phyloP scores from a whole-genome alignment of 805 yeast species.

The Pichia kluyveri region DNA sequence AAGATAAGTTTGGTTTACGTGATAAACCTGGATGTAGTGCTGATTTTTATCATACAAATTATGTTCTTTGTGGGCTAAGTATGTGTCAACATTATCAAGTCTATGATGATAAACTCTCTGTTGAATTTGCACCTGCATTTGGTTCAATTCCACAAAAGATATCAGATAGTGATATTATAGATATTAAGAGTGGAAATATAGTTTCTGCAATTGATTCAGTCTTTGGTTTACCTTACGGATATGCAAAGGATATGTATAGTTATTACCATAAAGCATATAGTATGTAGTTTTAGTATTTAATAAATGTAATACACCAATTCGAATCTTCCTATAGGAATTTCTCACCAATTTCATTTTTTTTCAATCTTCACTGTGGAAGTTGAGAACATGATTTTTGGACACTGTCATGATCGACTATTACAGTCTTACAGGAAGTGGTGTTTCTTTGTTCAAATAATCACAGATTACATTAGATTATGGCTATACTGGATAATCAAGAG shows the following conservation, averaged over 20 bases:
- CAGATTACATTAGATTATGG: background rate
- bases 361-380: too few relatives aligned
- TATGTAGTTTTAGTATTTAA: too few relatives aligned
- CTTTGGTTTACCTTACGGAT: slow-evolving; percentile 44
- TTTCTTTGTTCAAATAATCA: too few relatives aligned
- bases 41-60: slow-evolving; percentile 89
- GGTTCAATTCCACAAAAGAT: slow-evolving; percentile 15
- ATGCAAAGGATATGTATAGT: slow-evolving; percentile 13
- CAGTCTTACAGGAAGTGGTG: too few relatives aligned
- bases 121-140: slow-evolving; percentile 12
- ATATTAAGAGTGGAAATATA: slow-evolving; percentile 12
- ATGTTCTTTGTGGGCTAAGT: slow-evolving; percentile 69
- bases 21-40: slow-evolving; percentile 81
- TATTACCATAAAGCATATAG: background rate
- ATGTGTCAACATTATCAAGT: slow-evolving; percentile 38
- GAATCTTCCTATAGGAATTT: too few relatives aligned
- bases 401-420: too few relatives aligned
- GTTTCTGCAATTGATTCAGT: slow-evolving; percentile 42
- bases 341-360: too few relatives aligned
- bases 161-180: slow-evolving; percentile 12
- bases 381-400: too few relatives aligned
- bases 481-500: slow-evolving; percentile 14
- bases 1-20: slow-evolving; percentile 47
- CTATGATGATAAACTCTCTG: slow-evolving; percentile 11
- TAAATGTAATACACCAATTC: too few relatives aligned